A percentile compares a stretch with the other conserved stretches of the same genome.
These are phyloP conservation scores for Didymellaceae sp. DNA, from an alignment of 2,329 filamentous ascomycete genomes.

Conservation along the genomic window DNA sequence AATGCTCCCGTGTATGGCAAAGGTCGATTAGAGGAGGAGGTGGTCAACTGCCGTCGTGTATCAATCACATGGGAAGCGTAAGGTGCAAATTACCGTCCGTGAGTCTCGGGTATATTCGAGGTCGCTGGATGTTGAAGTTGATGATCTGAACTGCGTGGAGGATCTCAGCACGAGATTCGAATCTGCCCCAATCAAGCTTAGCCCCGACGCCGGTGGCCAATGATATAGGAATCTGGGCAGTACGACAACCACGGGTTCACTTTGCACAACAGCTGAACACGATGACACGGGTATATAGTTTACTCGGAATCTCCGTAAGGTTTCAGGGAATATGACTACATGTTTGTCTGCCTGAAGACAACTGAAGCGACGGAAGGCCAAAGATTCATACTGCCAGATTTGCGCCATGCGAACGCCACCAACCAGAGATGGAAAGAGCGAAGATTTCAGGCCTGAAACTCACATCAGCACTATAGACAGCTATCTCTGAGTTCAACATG, in stretches of 20 bases:
- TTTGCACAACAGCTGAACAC: constrained; percentile 4
- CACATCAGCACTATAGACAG: constrained; percentile 7
- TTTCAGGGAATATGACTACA: not conserved
- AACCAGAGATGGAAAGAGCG: constrained; percentile 25
- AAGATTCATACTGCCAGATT: constrained; percentile 13
- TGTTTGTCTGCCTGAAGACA: not conserved
- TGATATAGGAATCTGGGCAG: constrained; percentile 5
- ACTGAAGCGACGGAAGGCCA: not conserved
- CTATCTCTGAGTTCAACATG: not conserved
- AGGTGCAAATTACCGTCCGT: not conserved
- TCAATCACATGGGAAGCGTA: constrained; percentile 1
- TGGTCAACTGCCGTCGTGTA: constrained; percentile 4
- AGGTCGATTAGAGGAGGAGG: constrained; percentile 16
- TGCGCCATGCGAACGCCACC: constrained; percentile 19
- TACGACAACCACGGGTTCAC: constrained; percentile 12
- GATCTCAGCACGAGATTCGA: too few species aligned
- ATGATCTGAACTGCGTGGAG: constrained; percentile 25
- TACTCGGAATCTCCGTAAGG: not conserved
- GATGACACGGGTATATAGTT: not conserved
- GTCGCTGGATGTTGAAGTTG: constrained; percentile 29
- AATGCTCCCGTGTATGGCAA: constrained; percentile 38
- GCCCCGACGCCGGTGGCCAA: constrained; percentile 4
- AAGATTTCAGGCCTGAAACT: constrained; percentile 13
- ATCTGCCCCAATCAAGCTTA: constrained; percentile 14
- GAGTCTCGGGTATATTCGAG: constrained; percentile 19